Conservation (phyloP, 768 basidiomycete genomes). For the Russula sp. region DNA sequence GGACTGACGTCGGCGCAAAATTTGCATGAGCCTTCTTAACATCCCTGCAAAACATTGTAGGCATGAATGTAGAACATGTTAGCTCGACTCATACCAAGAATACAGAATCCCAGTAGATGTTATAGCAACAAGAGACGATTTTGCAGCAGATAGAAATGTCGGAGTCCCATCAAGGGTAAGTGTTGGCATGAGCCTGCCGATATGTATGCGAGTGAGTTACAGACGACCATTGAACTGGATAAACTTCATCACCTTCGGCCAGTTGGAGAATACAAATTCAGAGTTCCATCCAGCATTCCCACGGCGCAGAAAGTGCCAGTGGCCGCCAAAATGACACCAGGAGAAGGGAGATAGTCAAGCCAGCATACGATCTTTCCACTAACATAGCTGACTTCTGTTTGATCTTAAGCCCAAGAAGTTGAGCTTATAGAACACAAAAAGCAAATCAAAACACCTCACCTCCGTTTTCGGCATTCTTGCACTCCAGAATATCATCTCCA, state of each 20-base stretch:
- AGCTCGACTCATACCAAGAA: conserved; percentile 56
- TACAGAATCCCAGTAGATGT: conserved; percentile 70
- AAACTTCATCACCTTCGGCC: conserved; percentile 66
- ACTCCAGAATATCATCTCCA: conserved; percentile 71
- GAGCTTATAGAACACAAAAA: background rate
- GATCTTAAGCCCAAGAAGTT: conserved; percentile 40
- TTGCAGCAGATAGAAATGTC: conserved; percentile 64
- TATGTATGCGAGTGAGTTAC: background rate
- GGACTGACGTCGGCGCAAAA: conserved; percentile 64
- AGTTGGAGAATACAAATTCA: conserved; percentile 81
- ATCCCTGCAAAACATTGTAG: conserved; percentile 51
- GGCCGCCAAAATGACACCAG: conserved; percentile 63
- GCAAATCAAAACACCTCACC: conserved; percentile 40
- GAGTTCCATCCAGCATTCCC: conserved; percentile 70
- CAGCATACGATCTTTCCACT: conserved; percentile 73
- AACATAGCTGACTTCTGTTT: conserved; percentile 64
- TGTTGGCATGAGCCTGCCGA: conserved; percentile 68
- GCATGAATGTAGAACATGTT: background rate
- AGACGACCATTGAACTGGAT: background rate
- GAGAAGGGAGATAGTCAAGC: conserved; percentile 82
- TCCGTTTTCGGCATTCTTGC: conserved; percentile 65
- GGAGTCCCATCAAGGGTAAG: conserved; percentile 69
- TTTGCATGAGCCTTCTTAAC: conserved; percentile 61
- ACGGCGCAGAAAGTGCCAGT: conserved; percentile 70
- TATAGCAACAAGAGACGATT: conserved; percentile 63